Base-by-base conservation (phyloP, 768 basidiomycete species). In the Tephrocybe sp. region DNA sequence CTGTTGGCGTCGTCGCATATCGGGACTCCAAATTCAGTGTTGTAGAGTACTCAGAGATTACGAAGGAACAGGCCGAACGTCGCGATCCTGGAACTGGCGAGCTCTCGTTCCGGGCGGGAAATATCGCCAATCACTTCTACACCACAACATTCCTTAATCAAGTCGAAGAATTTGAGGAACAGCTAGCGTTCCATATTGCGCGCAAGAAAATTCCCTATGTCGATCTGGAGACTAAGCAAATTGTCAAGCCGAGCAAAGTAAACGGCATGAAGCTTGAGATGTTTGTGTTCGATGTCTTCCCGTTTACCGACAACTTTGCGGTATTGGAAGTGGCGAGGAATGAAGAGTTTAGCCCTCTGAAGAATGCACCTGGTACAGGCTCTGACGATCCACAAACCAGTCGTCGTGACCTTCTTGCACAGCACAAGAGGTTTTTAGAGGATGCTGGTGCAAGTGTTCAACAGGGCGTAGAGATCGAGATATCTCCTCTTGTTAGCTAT, bases 201-300 rank as follows among this genome's bases (percentile, higher is more conserved):
- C 84, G 88, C 59, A 99, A 99, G 73, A 99, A 98, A 79, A 98
- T 99, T 57, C 77, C 93, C 6, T 80, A 87, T 58, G 73, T 94
- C 54, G 84, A 91, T 62, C 59, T 91, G 50, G 61, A 76, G 47
- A 77, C 79, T 12, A 94, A 91, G 16, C 73, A 82, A 53, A 21
- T 61, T 3, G 68, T 94, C 63, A 94, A 94, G 63, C 94, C 97
- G 2, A 67, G 70, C 54, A 84, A 85, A 62, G 90, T 93, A n/a
- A 98, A 99, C 66, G 97, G 97, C 53, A 95, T 98, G 91, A 99
- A 99, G 72, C 83, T 99, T 54, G 97, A 99, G 69, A 75, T 94
- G 73, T 99, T 99, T 70, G 89, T 99, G 25, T 99, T 99, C 62
- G 97, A 99, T 69, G 97, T 99, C 38, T 97, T 99, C 76, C 94